phyloP scores from a whole-genome alignment of 2,329 filamentous ascomycete genomes.

The Orbilia javanica region DNA sequence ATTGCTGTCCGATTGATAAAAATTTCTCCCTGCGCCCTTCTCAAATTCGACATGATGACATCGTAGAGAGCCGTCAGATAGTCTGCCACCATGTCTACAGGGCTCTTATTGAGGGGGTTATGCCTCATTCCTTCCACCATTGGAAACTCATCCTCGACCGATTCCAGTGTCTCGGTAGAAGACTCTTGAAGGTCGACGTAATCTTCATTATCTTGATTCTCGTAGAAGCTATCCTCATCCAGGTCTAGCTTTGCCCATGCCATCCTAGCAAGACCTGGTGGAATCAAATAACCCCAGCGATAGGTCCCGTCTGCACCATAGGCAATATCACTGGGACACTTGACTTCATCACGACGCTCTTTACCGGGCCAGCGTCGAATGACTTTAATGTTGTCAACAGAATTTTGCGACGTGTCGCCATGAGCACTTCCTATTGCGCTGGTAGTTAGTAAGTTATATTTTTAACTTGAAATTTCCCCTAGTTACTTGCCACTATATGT shows the following conservation, averaged over 20 bases:
- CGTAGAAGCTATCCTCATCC: slow-evolving; percentile 56
- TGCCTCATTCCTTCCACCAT: slow-evolving; percentile 51
- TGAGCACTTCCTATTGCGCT: slow-evolving; percentile 11
- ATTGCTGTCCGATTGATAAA: slow-evolving; percentile 68
- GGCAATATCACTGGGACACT: slow-evolving; percentile 55
- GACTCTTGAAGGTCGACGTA: slow-evolving; percentile 46
- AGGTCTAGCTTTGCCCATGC: slow-evolving; percentile 55
- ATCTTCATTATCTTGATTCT: slow-evolving; percentile 44
- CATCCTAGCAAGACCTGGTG: slow-evolving; percentile 29
- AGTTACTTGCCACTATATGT: slow-evolving; percentile 49
- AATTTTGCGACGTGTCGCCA: slow-evolving; percentile 53
- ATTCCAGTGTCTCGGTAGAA: slow-evolving; percentile 22
- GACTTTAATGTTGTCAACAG: slow-evolving; percentile 53
- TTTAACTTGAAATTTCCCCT: not conserved
- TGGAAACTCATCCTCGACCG: slow-evolving; percentile 38
- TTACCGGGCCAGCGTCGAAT: slow-evolving; percentile 52
- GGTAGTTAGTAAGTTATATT: not conserved
- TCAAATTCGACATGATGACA: slow-evolving; percentile 68
- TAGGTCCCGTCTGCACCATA: slow-evolving; percentile 43
- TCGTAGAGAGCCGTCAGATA: slow-evolving; percentile 69
- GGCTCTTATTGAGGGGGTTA: slow-evolving; percentile 59
- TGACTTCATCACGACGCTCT: slow-evolving; percentile 48
- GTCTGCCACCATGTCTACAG: slow-evolving; percentile 66
- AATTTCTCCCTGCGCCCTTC: slow-evolving; percentile 66
- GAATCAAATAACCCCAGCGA: slow-evolving; percentile 49